phyloP scores from a whole-genome alignment of 306 rosid species.

The Lagenaria siceraria region DNA sequence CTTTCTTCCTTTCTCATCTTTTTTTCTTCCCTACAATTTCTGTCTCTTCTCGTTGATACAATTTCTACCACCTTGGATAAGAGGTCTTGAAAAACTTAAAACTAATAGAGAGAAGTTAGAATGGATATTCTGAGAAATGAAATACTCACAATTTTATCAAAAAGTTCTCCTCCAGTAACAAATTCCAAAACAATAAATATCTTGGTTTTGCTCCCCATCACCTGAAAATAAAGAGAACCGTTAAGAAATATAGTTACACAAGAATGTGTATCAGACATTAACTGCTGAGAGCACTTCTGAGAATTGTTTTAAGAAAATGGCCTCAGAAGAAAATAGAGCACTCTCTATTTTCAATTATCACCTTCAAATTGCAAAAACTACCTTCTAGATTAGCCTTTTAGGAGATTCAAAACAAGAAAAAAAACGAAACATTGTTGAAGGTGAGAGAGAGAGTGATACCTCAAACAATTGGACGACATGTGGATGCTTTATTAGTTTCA shows the following conservation, averaged over 20 bases:
- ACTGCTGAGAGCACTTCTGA: background rate
- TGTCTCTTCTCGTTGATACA: background rate
- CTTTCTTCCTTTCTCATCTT: background rate
- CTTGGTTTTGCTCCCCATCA: slow-evolving; percentile 91
- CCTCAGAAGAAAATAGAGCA: background rate
- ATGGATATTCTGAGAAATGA: background rate
- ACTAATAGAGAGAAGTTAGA: background rate
- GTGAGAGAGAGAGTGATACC: slow-evolving; percentile 30
- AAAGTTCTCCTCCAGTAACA: slow-evolving; percentile 96
- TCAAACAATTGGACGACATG: slow-evolving; percentile 73
- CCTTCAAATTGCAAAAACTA: background rate
- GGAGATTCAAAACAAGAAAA: background rate
- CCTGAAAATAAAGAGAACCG: slow-evolving; percentile 34
- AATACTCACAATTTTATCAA: slow-evolving; percentile 88
- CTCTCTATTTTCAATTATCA: background rate
- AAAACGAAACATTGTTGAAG: background rate
- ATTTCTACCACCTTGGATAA: background rate
- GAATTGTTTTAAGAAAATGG: background rate
- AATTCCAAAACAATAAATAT: slow-evolving; percentile 89
- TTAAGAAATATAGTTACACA: background rate
- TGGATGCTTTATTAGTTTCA: slow-evolving; percentile 96
- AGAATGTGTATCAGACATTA: background rate
- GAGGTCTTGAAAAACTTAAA: background rate
- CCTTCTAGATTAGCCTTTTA: background rate
- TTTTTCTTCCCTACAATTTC: background rate